phyloP scores from a whole-genome alignment of 768 basidiomycete genomes.

The Trametes cingulata region DNA sequence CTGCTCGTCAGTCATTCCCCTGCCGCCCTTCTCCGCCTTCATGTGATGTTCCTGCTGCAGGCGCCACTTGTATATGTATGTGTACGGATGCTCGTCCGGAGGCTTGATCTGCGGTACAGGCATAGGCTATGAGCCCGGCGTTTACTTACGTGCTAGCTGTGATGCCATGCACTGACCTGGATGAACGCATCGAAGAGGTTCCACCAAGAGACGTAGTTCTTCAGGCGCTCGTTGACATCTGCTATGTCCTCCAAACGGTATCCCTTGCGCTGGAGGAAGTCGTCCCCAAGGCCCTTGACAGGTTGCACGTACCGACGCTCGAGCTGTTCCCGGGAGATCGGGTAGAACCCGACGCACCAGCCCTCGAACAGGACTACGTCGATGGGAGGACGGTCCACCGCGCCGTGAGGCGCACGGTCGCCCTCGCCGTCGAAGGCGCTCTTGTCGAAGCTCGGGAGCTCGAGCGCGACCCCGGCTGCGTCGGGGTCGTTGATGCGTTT shows the following conservation, averaged over 20 bases:
- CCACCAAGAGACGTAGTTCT: conserved; percentile 69
- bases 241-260: conserved; percentile 55
- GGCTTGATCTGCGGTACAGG: conserved; percentile 39
- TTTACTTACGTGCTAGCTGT: too few species aligned
- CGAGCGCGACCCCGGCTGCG: conserved; percentile 31
- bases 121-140: too few species aligned
- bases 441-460: conserved; percentile 87
- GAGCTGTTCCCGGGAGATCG: conserved; percentile 53
- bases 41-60: conserved; percentile 87
- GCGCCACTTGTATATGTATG: conserved; percentile 84
- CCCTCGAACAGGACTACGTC: conserved; percentile 94
- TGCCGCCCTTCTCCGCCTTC: conserved; percentile 82
- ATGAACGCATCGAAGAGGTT: conserved; percentile 69
- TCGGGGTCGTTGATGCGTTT: conserved; percentile 38
- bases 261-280: conserved; percentile 36
- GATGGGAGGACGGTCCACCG: conserved; percentile 48
- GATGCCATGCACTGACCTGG: conserved; percentile 53
- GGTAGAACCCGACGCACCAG: conserved; percentile 91
- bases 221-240: conserved; percentile 63
- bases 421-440: conserved; percentile 78
- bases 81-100: conserved; percentile 37
- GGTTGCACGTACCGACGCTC: conserved; percentile 50
- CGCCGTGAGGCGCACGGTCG: conserved; percentile 63
- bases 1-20: conserved; percentile 86
- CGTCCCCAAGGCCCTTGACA: conserved; percentile 33